Evolutionary conservation across 2,329 filamentous ascomycete species (phyloP), one percentile per base, ranked within the genome.

Genomic region (Thielaviopsis euricoi): DNA sequence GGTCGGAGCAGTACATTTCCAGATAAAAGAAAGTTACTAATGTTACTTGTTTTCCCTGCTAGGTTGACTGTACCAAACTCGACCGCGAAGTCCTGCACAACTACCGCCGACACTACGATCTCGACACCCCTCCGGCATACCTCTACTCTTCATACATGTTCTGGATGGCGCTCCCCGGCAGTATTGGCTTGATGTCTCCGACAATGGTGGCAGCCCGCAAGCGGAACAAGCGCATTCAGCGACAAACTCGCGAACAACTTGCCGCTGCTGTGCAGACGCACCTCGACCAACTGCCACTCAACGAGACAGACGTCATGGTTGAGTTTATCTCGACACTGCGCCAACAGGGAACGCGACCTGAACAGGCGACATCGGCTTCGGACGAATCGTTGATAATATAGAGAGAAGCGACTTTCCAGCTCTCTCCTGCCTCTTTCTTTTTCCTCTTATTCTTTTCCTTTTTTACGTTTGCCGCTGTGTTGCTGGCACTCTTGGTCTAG

Each of bases 291-390:
- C 76, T 87, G 63, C 85, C 85, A 17, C 80, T 91, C 48, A 84
- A 83, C 62, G 88, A 94, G 72, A 89, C 84, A 66, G 87, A 93
- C 64, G 83, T 89, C 63, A 85, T 93, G 59, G 85, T 90, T 58
- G 85, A 87, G 62, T 81, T 89, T 67, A 74, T 89, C 61, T 87
- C 88, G 74, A 86, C 82, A 66, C 77, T 87, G 29, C 68, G 68
- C 23, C 68, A 67, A 40, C 58, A 61, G 53, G 57, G 59, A n/a
- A 54, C 58, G 23, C 58, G 58, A 53, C 58, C 55, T 7, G 55
- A 60, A 37, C 52, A 29, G 17, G 21, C 55, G 26, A 58, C 49
- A 15, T 43, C 57, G n/a, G 48, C 56, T 26, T 33, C 54, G 19
- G 58, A 57, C 57, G 49, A 56, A 33, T 54, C 59, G 23, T 56